Percentiles rank a stretch among this genome's conserved stretches.
phyloP scores from a whole-genome alignment of 331 rosid genomes.

The Quercus tomentella region DNA sequence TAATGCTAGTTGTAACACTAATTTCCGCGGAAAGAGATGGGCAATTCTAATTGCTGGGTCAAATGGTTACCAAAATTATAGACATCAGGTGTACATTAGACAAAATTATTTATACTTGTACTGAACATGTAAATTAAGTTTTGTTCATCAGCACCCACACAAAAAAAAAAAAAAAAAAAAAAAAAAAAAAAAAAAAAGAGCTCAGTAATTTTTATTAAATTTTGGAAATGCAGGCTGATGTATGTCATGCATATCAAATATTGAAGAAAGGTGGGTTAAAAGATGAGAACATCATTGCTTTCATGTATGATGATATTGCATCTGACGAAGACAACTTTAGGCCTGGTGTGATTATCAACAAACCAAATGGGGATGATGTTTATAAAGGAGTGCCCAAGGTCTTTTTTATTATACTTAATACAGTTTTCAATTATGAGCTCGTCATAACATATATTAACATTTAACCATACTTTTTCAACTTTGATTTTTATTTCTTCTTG shows the following conservation, averaged over 20 bases:
- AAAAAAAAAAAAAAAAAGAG: background rate
- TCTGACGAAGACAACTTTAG: conserved; percentile 26
- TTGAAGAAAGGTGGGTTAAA: conserved; percentile 50
- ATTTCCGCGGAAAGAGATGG: conserved; percentile 46
- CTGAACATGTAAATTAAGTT: too few species aligned
- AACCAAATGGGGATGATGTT: conserved; percentile 54
- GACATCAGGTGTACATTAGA: conserved; percentile 47
- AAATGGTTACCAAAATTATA: conserved; percentile 32
- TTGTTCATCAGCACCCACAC: too few species aligned
- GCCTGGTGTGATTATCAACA: conserved; percentile 54
- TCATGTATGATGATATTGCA: conserved; percentile 81
- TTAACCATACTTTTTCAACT: background rate
- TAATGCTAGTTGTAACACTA: background rate
- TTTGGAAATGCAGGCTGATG: conserved; percentile 34
- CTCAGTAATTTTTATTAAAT: background rate
- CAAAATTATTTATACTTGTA: too few species aligned
- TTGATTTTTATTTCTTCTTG: background rate
- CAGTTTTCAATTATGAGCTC: background rate
- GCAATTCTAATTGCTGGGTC: conserved; percentile 70
- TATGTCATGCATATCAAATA: conserved; percentile 73
- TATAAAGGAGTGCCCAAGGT: conserved; percentile 72
- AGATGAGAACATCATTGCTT: conserved; percentile 63
- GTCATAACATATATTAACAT: background rate
- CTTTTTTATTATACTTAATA: background rate
- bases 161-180: background rate